Conservation (phyloP, 2,329 filamentous ascomycete species). For the Trichoderma harzianum region DNA sequence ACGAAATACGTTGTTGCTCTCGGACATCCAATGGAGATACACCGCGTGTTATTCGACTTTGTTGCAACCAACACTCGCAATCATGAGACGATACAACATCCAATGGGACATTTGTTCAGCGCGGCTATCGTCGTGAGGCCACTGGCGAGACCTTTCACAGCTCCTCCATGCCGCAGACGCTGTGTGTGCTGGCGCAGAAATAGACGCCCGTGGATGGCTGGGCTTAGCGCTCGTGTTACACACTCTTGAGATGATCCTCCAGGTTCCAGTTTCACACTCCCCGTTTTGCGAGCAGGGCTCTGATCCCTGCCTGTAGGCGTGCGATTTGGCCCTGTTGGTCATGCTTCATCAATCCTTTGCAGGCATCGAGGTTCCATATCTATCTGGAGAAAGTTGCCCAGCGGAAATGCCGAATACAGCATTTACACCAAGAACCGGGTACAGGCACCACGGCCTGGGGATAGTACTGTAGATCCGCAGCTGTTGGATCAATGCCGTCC, state of each 20-base stretch:
- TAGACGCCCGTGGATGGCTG: background rate
- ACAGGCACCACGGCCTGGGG: background rate
- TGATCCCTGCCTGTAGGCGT: background rate
- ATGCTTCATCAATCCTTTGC: background rate
- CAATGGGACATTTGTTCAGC: background rate
- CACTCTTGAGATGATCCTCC: background rate
- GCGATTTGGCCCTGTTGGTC: background rate
- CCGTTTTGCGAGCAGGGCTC: background rate
- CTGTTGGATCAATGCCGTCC: background rate
- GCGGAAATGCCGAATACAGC: background rate
- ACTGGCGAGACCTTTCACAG: background rate
- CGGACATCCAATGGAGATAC: background rate
- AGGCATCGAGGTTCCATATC: background rate
- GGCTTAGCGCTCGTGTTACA: slow-evolving; percentile 3
- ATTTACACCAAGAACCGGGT: background rate
- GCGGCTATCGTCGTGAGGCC: background rate
- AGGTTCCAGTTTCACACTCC: background rate
- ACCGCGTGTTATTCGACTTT: background rate
- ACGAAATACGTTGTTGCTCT: background rate
- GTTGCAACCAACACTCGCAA: background rate
- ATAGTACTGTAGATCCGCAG: background rate
- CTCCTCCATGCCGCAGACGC: background rate
- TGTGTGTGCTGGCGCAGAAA: background rate
- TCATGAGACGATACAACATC: background rate
- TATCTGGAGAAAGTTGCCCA: background rate